Evolutionary conservation across 495 filamentous ascomycete genomes (phyloP).

Genomic region (Hypoxylon perforatum): DNA sequence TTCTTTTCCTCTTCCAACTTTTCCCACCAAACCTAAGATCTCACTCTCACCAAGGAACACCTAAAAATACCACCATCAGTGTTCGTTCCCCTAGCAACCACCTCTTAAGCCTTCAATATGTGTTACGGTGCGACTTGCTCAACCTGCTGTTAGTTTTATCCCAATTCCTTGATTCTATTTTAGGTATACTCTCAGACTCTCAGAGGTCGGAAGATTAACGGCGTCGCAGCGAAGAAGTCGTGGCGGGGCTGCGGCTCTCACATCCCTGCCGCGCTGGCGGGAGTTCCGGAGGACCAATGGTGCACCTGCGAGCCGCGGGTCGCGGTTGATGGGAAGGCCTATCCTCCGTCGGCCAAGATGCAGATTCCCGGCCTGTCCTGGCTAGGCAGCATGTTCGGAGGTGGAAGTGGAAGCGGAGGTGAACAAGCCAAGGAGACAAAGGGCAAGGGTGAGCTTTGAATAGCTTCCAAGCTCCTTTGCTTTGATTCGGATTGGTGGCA

Average conservation of each 20-base stretch:
- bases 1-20: slow-evolving; percentile 2
- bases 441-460: slow-evolving; percentile 36
- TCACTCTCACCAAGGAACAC: slow-evolving; percentile 9
- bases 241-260: slow-evolving; percentile 77
- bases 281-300: slow-evolving; percentile 64
- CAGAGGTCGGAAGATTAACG: slow-evolving; percentile 4
- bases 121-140: slow-evolving; percentile 53
- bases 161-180: not conserved
- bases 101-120: slow-evolving; percentile 42
- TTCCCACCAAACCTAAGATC: not conserved
- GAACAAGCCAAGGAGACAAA: slow-evolving; percentile 26
- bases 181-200: not conserved
- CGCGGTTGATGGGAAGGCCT: slow-evolving; percentile 67
- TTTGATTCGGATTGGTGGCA: slow-evolving; percentile 10
- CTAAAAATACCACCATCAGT: slow-evolving; percentile 9
- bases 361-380: slow-evolving; percentile 40
- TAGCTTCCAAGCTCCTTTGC: slow-evolving; percentile 19
- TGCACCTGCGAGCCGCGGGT: slow-evolving; percentile 71
- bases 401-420: slow-evolving; percentile 29
- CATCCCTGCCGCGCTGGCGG: slow-evolving; percentile 69
- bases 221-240: slow-evolving; percentile 65
- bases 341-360: slow-evolving; percentile 68
- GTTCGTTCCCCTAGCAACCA: slow-evolving; percentile 2
- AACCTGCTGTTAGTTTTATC: slow-evolving; percentile 50
- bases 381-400: slow-evolving; percentile 39